A percentile compares a stretch with the other conserved stretches of the same genome.
phyloP scores from a whole-genome alignment of 495 filamentous ascomycete species.

The Pyrenula massariospora region DNA sequence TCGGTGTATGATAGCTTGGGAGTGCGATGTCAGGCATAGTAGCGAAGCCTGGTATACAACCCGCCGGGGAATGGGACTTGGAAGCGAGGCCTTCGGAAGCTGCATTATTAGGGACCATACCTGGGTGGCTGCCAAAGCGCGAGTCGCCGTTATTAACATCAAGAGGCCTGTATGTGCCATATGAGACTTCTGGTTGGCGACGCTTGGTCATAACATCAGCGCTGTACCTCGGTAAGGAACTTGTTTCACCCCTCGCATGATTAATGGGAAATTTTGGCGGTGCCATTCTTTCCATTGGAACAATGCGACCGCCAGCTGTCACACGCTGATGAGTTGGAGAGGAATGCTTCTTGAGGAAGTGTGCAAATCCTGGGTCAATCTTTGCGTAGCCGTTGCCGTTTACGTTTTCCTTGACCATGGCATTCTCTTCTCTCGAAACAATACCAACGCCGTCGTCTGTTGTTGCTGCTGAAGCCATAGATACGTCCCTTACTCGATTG shows the following conservation, averaged over 20 bases:
- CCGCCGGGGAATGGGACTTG: neutral
- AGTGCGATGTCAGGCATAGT: constrained; percentile 2
- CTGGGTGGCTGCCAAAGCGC: neutral
- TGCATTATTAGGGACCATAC: neutral
- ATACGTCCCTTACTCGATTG: neutral
- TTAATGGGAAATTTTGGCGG: constrained; percentile 17
- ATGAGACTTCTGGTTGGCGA: neutral
- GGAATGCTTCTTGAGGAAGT: constrained; percentile 46
- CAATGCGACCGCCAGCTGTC: constrained; percentile 53
- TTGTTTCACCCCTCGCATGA: neutral
- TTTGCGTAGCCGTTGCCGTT: constrained; percentile 7
- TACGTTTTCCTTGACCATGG: constrained; percentile 12
- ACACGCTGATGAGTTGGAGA: constrained; percentile 50
- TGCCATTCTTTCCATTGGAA: constrained; percentile 31
- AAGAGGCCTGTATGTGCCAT: neutral
- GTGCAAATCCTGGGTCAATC: constrained; percentile 29
- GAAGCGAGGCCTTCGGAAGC: neutral
- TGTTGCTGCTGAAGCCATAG: neutral
- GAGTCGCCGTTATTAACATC: neutral
- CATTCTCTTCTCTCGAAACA: neutral
- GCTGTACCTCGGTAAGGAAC: neutral
- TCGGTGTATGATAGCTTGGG: neutral
- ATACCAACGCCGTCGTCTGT: neutral
- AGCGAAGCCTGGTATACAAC: constrained; percentile 10
- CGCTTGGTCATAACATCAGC: neutral